phyloP scores from a whole-genome alignment of 2,329 filamentous ascomycete genomes.

The Paecilomyces niveus region DNA sequence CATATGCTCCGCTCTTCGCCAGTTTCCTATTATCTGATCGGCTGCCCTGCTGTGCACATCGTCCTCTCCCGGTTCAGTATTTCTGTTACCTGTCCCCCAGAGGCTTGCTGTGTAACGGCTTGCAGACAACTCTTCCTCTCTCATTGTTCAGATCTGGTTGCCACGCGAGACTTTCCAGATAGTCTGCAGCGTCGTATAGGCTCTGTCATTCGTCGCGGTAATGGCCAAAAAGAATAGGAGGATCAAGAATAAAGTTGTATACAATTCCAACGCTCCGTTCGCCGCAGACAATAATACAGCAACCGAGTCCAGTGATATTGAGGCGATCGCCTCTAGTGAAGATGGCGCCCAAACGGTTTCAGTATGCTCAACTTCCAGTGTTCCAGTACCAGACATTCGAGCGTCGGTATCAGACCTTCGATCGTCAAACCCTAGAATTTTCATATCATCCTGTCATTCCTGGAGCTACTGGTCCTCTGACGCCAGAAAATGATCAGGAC shows the following conservation, averaged over 20 bases:
- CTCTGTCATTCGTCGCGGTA: slow-evolving; percentile 25
- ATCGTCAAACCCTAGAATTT: slow-evolving; percentile 30
- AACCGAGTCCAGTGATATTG: slow-evolving; percentile 20
- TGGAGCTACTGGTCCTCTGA: slow-evolving; percentile 24
- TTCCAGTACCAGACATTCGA: slow-evolving; percentile 38
- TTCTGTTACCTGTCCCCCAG: not conserved
- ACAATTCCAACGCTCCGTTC: slow-evolving; percentile 14
- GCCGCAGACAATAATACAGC: slow-evolving; percentile 18
- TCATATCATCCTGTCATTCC: slow-evolving; percentile 29
- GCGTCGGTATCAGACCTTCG: slow-evolving; percentile 38
- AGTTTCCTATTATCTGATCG: slow-evolving; percentile 1
- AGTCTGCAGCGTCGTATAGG: slow-evolving; percentile 13
- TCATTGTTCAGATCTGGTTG: slow-evolving; percentile 12
- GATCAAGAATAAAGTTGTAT: slow-evolving; percentile 22
- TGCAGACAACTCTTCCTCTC: slow-evolving; percentile 1
- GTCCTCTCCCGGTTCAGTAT: slow-evolving; percentile 1
- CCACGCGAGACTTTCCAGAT: slow-evolving; percentile 12
- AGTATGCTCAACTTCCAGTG: slow-evolving; percentile 38
- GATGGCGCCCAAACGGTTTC: slow-evolving; percentile 26
- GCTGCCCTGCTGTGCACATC: not conserved
- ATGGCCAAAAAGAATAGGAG: slow-evolving; percentile 32
- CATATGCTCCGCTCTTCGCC: slow-evolving; percentile 1
- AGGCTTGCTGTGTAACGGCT: slow-evolving; percentile 2
- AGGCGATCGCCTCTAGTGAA: slow-evolving; percentile 23
- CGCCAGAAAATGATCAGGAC: slow-evolving; percentile 30